Evolutionary conservation across 495 filamentous ascomycete genomes (phyloP).

Genomic region (Penicillium turbatum): DNA sequence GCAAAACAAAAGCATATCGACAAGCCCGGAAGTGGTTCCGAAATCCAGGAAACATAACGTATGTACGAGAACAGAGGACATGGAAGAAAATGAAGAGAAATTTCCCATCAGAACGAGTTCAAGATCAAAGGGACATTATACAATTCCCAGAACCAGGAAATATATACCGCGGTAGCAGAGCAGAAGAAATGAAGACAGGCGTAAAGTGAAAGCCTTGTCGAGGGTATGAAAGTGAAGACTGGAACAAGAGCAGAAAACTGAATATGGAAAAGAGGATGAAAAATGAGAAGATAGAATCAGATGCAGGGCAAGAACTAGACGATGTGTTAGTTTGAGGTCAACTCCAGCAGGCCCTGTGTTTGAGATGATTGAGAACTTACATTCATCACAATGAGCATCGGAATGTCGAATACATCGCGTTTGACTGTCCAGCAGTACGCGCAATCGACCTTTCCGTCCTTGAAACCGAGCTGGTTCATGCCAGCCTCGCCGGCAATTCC

Average conservation of each 20-base stretch:
- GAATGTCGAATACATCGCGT: conserved; percentile 96
- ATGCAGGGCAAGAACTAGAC: conserved; percentile 45
- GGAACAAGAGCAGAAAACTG: conserved; percentile 8
- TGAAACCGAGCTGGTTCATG: conserved; percentile 68
- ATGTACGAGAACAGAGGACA: conserved; percentile 10
- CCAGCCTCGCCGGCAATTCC: conserved; percentile 71
- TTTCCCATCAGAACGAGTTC: neutral
- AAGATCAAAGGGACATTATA: conserved; percentile 27
- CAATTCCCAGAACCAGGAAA: conserved; percentile 22
- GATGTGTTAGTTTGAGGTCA: conserved; percentile 7
- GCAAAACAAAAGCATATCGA: conserved; percentile 9
- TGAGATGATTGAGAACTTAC: conserved; percentile 56
- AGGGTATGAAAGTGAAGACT: conserved; percentile 21
- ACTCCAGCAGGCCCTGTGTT: neutral
- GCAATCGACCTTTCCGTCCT: conserved; percentile 90
- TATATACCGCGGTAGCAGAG: conserved; percentile 20
- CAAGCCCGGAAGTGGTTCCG: conserved; percentile 1
- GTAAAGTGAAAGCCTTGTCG: conserved; percentile 4
- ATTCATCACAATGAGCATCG: conserved; percentile 96
- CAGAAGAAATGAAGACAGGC: conserved; percentile 11
- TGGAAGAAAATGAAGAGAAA: neutral
- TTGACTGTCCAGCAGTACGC: conserved; percentile 95
- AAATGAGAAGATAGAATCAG: conserved; percentile 28
- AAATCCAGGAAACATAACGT: neutral
- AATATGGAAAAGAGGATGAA: too few relatives aligned